Conservation (phyloP, 768 basidiomycete species). For the Phlegmacium glaucopus region DNA sequence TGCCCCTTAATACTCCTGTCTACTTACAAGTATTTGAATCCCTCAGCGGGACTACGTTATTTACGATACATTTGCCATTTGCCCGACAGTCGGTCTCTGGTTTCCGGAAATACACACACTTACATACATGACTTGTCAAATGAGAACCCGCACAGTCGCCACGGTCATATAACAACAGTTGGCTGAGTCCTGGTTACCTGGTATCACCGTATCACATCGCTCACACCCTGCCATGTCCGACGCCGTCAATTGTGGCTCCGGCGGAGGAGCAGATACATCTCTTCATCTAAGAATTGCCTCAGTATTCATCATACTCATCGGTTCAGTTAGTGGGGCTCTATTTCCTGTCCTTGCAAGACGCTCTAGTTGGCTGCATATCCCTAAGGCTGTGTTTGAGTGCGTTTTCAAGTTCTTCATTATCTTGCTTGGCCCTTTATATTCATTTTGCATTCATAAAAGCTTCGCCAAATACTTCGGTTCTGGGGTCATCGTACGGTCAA, state of each 20-base stretch:
- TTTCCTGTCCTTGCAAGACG: constrained; percentile 68
- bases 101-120: too few relatives aligned
- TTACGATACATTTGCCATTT: too few relatives aligned
- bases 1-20: too few relatives aligned
- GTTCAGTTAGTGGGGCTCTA: constrained; percentile 57
- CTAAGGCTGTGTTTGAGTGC: constrained; percentile 66
- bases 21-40: too few relatives aligned
- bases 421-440: constrained; percentile 5
- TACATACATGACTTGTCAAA: too few relatives aligned
- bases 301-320: constrained; percentile 68
- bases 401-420: constrained; percentile 19
- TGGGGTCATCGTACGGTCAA: constrained; percentile 69
- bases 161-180: neutral
- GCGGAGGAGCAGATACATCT: constrained; percentile 47
- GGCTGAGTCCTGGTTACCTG: too few relatives aligned
- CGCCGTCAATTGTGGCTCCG: constrained; percentile 45
- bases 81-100: too few relatives aligned
- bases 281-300: constrained; percentile 62
- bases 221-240: constrained; percentile 8
- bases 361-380: constrained; percentile 50
- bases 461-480: constrained; percentile 92
- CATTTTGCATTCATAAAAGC: constrained; percentile 28
- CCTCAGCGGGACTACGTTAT: too few relatives aligned
- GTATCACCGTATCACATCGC: too few relatives aligned
- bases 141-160: constrained; percentile 34